phyloP scores from a whole-genome alignment of 2,329 filamentous ascomycete species.

The Neodidymelliopsis sp. region DNA sequence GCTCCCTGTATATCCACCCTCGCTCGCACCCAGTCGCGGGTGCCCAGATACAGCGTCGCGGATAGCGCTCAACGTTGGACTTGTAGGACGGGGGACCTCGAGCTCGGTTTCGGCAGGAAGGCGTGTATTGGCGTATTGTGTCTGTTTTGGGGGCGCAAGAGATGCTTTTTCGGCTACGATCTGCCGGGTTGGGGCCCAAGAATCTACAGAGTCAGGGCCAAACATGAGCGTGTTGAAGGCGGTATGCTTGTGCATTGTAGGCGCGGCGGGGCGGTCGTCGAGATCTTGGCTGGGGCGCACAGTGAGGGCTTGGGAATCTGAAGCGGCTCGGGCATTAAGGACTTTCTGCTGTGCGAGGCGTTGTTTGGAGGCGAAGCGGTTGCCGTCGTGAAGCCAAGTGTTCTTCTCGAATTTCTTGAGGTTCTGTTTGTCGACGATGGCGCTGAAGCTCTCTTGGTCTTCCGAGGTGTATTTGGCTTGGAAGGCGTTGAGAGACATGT shows the following conservation, averaged over 20 bases:
- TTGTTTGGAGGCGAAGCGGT: conserved; percentile 75
- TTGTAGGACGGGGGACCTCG: conserved; percentile 65
- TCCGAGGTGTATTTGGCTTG: conserved; percentile 96
- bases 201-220: conserved; percentile 68
- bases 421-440: conserved; percentile 89
- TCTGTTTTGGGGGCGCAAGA: conserved; percentile 75
- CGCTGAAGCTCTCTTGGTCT: conserved; percentile 97
- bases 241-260: conserved; percentile 72
- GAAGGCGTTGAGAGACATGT: conserved; percentile 83
- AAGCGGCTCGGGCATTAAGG: conserved; percentile 66
- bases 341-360: conserved; percentile 75
- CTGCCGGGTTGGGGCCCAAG: conserved; percentile 64
- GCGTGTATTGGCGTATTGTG: conserved; percentile 84
- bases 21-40: conserved; percentile 67
- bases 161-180: conserved; percentile 75
- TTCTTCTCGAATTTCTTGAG: conserved; percentile 83
- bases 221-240: conserved; percentile 91
- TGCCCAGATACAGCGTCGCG: conserved; percentile 82
- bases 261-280: conserved; percentile 78
- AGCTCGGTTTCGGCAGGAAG: conserved; percentile 60
- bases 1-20: conserved; percentile 67
- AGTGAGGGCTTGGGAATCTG: conserved; percentile 35
- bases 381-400: conserved; percentile 86
- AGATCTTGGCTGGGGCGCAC: conserved; percentile 66
- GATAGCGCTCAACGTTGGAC: conserved; percentile 83